Conservation (phyloP, 2,329 filamentous ascomycete genomes). For the Aspergillus brunneoviolaceus region DNA sequence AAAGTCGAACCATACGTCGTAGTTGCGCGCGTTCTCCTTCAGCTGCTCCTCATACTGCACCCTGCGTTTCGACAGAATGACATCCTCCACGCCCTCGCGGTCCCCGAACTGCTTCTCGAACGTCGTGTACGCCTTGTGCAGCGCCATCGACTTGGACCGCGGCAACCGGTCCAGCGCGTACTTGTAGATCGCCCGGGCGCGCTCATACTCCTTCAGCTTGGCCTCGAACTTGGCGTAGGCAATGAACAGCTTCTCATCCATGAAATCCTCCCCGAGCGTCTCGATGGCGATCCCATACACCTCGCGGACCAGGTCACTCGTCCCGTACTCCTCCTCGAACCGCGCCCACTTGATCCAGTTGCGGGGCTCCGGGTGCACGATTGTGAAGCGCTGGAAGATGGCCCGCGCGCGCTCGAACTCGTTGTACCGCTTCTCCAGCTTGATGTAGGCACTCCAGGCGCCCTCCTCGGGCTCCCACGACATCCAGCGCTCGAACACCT, state of each 20-base stretch:
- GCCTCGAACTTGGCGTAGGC: conserved; percentile 94
- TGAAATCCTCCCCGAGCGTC: conserved; percentile 86
- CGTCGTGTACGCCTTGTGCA: conserved; percentile 93
- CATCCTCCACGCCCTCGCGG: conserved; percentile 87
- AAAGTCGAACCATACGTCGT: conserved; percentile 97
- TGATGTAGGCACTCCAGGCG: conserved; percentile 95
- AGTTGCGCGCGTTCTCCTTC: conserved; percentile 92
- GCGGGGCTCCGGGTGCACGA: conserved; percentile 87
- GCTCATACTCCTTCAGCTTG: conserved; percentile 92
- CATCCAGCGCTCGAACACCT: conserved; percentile 98
- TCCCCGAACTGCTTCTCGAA: conserved; percentile 99
- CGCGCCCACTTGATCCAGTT: conserved; percentile 99
- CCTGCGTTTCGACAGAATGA: conserved; percentile 88
- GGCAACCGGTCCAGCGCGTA: conserved; percentile 91
- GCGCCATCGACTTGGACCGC: conserved; percentile 74
- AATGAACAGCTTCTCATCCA: conserved; percentile 94
- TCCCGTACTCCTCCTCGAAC: conserved; percentile 94
- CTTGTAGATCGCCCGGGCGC: conserved; percentile 92
- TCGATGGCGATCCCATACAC: conserved; percentile 89
- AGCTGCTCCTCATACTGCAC: conserved; percentile 93
- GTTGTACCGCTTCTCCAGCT: conserved; percentile 90
- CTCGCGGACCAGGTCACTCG: conserved; percentile 84
- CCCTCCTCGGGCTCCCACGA: conserved; percentile 96
- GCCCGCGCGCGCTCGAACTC: conserved; percentile 87
- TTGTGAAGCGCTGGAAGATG: conserved; percentile 86